Base-by-base conservation (phyloP, 2,329 filamentous ascomycete genomes). In the Truncatella angustata region DNA sequence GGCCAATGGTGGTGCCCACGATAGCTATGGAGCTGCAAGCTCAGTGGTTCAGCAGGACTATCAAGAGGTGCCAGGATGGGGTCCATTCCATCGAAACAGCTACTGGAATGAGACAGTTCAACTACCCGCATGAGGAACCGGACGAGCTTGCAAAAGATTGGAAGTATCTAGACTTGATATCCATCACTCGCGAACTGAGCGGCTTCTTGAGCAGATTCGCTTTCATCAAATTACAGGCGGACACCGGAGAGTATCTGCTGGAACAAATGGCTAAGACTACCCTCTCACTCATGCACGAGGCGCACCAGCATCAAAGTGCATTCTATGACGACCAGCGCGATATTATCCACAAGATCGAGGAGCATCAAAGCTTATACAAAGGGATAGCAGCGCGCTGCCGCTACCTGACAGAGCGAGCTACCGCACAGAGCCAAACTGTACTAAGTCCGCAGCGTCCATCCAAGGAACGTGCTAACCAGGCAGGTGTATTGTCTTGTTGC, bases 361-460 rank as follows among this genome's bases (percentile, higher is more conserved):
- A 43, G n/a, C 4, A 5, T 23, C 40, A 43, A 20, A 43, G 40
- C 40, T 5, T 23, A n/a, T 43, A 43, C 14, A 5, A 11, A 5
- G 40, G 40, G 40, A 43, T 43, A 5, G 40, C 40, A 43, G 40
- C 40, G 10, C 40, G 40, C 40, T 43, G 40, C 24, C 40, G 16
- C 5, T 43, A 43, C n/a, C 10, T 43, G n/a, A 43, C 16, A 43
- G 40, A 43, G 5, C 40, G 40, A 20, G 24, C 40, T 43, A 28
- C 40, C n/a, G 40, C 40, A 43, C 40, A 43, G 24, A 43, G 40
- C 40, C 40, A 43, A 28, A 43, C 40, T 43, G 40, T 43, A 43
- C 5, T 5, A 23, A 28, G 5, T 5, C 40, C 16, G n/a, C 20
- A 23, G 5, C 40, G 14, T 20, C 4, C 24, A 10, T 28, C n/a